Percentiles rank a stretch among this genome's conserved stretches.
These are phyloP conservation scores for Hydnum rufescens DNA, from an alignment of 768 basidiomycete genomes.

Conservation along the genomic window DNA sequence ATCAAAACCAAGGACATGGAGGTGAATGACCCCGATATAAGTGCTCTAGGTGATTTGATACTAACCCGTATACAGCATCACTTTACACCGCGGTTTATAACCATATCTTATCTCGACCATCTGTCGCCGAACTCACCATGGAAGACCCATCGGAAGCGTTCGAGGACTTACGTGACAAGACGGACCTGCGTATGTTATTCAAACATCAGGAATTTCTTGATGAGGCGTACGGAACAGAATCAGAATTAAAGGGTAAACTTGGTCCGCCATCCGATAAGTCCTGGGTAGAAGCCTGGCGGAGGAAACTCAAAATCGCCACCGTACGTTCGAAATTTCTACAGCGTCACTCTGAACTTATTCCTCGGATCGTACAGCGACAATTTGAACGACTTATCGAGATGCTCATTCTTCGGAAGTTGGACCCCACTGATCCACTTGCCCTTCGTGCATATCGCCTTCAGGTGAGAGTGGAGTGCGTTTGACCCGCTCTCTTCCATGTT, in stretches of 20 bases:
- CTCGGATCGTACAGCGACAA: constrained; percentile 43
- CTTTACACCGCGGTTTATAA: constrained; percentile 76
- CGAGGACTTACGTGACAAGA: constrained; percentile 86
- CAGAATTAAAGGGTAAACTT: constrained; percentile 32
- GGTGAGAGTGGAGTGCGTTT: constrained; percentile 11
- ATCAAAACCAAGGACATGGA: constrained; percentile 77
- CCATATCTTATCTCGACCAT: constrained; percentile 40
- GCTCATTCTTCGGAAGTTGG: constrained; percentile 55
- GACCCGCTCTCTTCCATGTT: not conserved
- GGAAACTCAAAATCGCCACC: constrained; percentile 72
- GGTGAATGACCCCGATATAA: constrained; percentile 1
- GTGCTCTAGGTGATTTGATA: constrained; percentile 1
- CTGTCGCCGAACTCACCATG: constrained; percentile 81
- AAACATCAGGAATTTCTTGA: constrained; percentile 41
- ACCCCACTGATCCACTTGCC: constrained; percentile 34
- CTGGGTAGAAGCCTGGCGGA: constrained; percentile 67
- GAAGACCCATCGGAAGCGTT: constrained; percentile 98
- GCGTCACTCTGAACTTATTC: not conserved
- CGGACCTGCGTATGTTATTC: constrained; percentile 67
- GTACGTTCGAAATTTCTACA: constrained; percentile 24
- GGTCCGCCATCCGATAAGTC: constrained; percentile 56
- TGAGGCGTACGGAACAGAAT: constrained; percentile 29
- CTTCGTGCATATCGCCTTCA: constrained; percentile 60
- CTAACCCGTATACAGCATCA: constrained; percentile 32
- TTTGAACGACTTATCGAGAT: constrained; percentile 85